phyloP scores from a whole-genome alignment of 1,284 basidiomycete species.

The Cronartium ribicola region DNA sequence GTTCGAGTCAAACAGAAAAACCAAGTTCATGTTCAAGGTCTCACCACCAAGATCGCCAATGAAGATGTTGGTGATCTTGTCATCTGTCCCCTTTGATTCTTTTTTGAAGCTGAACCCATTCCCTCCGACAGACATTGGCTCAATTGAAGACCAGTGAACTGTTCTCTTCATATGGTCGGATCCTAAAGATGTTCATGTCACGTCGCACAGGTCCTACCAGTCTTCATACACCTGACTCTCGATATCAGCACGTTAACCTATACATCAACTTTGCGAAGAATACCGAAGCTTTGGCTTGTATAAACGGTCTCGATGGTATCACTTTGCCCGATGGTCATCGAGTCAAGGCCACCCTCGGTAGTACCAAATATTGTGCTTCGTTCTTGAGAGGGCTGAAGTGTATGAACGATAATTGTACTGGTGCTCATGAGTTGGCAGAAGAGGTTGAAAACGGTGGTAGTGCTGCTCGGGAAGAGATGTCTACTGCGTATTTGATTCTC shows the following conservation, averaged over 20 bases:
- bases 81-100: background rate
- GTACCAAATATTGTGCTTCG: slow-evolving; percentile 95
- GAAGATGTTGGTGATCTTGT: slow-evolving; percentile 72
- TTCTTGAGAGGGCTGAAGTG: slow-evolving; percentile 85
- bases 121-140: slow-evolving; percentile 68
- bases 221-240: slow-evolving; percentile 55
- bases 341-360: slow-evolving; percentile 90
- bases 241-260: slow-evolving; percentile 72
- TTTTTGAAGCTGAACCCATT: slow-evolving; percentile 42
- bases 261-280: slow-evolving; percentile 94
- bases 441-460: slow-evolving; percentile 76
- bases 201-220: slow-evolving; percentile 74
- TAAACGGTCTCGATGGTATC: slow-evolving; percentile 86
- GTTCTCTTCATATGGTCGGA: slow-evolving; percentile 98
- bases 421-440: slow-evolving; percentile 95
- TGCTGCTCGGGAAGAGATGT: slow-evolving; percentile 39
- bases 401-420: slow-evolving; percentile 83
- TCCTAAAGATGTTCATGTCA: slow-evolving; percentile 87
- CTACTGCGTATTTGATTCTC: slow-evolving; percentile 25
- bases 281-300: slow-evolving; percentile 90
- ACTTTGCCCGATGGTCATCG: slow-evolving; percentile 70
- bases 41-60: slow-evolving; percentile 82
- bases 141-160: slow-evolving; percentile 92
- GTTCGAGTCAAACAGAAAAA: slow-evolving; percentile 95
- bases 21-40: slow-evolving; percentile 92